Conservation (phyloP, 352 stramenopile species). For the Phytophthora pisi region DNA sequence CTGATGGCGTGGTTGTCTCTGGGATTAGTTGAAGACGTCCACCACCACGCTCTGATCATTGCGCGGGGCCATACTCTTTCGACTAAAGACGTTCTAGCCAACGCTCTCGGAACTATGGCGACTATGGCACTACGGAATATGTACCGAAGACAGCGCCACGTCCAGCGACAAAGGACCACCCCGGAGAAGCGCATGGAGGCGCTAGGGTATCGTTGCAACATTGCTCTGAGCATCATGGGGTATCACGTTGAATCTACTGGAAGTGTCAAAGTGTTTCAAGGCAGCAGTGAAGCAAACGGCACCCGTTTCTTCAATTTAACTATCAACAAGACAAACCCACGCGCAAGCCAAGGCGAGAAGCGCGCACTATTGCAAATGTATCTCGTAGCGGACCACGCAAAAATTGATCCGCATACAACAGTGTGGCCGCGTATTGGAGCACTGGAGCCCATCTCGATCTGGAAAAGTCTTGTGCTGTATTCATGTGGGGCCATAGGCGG, state of each 20-base stretch:
- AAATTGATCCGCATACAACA: constrained; percentile 9
- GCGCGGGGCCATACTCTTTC: not conserved
- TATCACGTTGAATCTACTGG: not conserved
- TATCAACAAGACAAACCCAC: not conserved
- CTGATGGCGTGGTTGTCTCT: not conserved
- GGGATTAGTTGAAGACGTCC: not conserved
- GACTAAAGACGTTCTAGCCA: not conserved
- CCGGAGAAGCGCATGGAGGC: not conserved
- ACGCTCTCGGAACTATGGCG: not conserved
- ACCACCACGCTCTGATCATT: not conserved
- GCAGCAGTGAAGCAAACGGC: not conserved
- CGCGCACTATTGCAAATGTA: not conserved
- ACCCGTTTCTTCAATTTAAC: not conserved
- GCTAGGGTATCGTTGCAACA: not conserved
- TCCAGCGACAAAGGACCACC: not conserved
- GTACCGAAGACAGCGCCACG: not conserved
- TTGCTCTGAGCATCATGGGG: not conserved
- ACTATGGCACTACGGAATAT: not conserved
- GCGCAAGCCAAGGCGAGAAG: not conserved
- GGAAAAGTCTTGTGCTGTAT: constrained; percentile 4
- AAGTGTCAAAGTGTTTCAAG: not conserved
- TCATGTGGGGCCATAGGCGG: not conserved
- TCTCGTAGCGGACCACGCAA: not conserved
- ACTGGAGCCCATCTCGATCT: not conserved
- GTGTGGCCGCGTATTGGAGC: constrained; percentile 13